phyloP scores from a whole-genome alignment of 208 protist genomes.

The Sergeia podlipaevii region DNA sequence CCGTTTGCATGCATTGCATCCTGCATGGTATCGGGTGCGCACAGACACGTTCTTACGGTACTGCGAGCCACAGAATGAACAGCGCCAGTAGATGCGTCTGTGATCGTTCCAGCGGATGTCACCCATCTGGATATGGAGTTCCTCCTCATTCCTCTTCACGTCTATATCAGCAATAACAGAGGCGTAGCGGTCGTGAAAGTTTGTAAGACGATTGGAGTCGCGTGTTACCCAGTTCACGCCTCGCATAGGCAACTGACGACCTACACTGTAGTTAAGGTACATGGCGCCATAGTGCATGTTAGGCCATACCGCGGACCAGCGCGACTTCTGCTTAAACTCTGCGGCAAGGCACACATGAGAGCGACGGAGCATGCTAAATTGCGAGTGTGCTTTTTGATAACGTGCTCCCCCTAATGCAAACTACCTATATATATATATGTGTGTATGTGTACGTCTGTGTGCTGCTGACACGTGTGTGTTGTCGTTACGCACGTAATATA shows the following conservation, averaged over 20 bases:
- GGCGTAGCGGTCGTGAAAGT: constrained; percentile 69
- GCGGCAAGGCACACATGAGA: constrained; percentile 41
- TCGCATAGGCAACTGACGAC: constrained; percentile 74
- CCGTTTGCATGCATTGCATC: constrained; percentile 69
- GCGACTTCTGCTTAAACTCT: constrained; percentile 91
- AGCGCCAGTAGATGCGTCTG: constrained; percentile 80
- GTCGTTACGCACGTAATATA: too few relatives aligned
- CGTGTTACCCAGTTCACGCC: constrained; percentile 87
- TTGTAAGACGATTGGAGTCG: constrained; percentile 79
- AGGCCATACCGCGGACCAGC: constrained; percentile 86
- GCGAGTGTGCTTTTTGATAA: too few relatives aligned
- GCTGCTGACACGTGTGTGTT: too few relatives aligned
- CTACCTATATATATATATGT: too few relatives aligned
- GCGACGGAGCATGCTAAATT: constrained; percentile 14
- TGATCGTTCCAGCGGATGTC: constrained; percentile 88
- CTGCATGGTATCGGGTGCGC: constrained; percentile 78
- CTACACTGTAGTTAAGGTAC: constrained; percentile 81
- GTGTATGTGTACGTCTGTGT: too few relatives aligned
- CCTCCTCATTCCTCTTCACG: constrained; percentile 71
- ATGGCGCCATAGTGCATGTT: constrained; percentile 88
- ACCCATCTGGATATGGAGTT: constrained; percentile 57
- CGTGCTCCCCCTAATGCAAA: too few relatives aligned
- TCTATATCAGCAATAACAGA: constrained; percentile 76
- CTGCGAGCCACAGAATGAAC: constrained; percentile 63
- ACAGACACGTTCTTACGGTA: constrained; percentile 84